Conservation (phyloP, 2,329 filamentous ascomycete genomes). For the Periconia digitata region DNA sequence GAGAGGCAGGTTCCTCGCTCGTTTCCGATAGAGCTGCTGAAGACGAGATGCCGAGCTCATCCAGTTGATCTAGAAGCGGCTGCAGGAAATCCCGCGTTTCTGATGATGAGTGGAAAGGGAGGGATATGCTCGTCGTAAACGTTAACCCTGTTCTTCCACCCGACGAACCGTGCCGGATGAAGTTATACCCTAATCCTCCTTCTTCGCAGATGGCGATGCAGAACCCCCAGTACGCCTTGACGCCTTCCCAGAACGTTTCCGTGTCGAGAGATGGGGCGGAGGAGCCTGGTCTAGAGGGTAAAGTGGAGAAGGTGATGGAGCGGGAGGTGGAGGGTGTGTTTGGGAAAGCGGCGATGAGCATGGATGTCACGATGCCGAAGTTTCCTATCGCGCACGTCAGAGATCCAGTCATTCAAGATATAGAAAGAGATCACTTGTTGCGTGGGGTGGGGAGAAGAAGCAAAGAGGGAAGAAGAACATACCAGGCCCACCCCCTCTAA, state of each 20-base stretch:
- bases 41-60: conserved; percentile 19
- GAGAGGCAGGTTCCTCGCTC: conserved; percentile 5
- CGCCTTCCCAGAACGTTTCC: conserved; percentile 29
- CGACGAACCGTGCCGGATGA: conserved; percentile 21
- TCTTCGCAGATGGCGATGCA: conserved; percentile 19
- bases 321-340: conserved; percentile 10
- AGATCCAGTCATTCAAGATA: not conserved
- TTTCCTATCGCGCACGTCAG: conserved; percentile 18
- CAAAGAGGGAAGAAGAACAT: too few species aligned
- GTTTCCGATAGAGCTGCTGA: conserved; percentile 13
- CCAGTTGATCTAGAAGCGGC: conserved; percentile 22
- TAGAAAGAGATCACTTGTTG: not conserved
- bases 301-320: conserved; percentile 24
- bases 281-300: conserved; percentile 10
- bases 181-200: conserved; percentile 29
- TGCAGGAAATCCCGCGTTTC: conserved; percentile 17
- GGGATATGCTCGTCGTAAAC: conserved; percentile 22
- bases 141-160: conserved; percentile 14
- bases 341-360: conserved; percentile 40
- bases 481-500: conserved; percentile 31
- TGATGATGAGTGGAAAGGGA: conserved; percentile 14
- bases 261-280: conserved; percentile 9
- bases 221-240: conserved; percentile 22
- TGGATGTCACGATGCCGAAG: conserved; percentile 28
- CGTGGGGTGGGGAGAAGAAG: too few species aligned